Base-by-base conservation (phyloP, 2,329 filamentous ascomycete genomes). In the Diatrype stigma region DNA sequence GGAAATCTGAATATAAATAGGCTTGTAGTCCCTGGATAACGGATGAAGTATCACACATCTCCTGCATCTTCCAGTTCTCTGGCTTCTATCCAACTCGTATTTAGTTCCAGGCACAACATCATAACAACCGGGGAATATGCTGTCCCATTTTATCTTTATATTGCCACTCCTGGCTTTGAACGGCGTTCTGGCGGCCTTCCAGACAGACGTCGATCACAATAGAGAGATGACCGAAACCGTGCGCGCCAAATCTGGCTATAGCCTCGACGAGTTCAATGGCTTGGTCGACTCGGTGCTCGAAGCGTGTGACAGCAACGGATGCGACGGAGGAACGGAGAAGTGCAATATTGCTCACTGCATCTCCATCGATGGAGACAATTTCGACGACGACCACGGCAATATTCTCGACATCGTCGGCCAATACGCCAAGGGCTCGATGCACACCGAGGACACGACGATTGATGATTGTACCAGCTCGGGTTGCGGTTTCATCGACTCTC, bases 361-460 rank as follows among this genome's bases (percentile, higher is more conserved):
- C 42, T 23, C n/a, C 10, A 49, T 52, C 42, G 50, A 52, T 35
- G 50, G 50, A n/a, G 47, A 52, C 42, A 49, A 52, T 47, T 44
- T 38, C 21, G 47, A 46, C 50, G 23, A 23, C 42, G 45, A 49
- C 50, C 42, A 45, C 40, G 50, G 17, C 47, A 46, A 46, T 35
- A 52, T 52, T 28, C 42, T 46, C 30, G 50, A 52, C 21, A 42
- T 46, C 34, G 50, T 49, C 16, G 47, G 50, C 46, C 34, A 49
- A 23, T 52, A 38, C 37, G 46, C 49, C 47, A 52, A 52, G 47
- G 38, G 17, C 40, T 42, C 42, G 3, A 52, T 52, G 47, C 19
- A 40, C 32, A 49, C 47, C 34, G 50, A 52, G 50, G 50, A 46
- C 3, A 46, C 42, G 11, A 49, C 47, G 42, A 49, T 49, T 42